Evolutionary conservation across 495 filamentous ascomycete genomes (phyloP).

Genomic region (Penicillium cinerascens): DNA sequence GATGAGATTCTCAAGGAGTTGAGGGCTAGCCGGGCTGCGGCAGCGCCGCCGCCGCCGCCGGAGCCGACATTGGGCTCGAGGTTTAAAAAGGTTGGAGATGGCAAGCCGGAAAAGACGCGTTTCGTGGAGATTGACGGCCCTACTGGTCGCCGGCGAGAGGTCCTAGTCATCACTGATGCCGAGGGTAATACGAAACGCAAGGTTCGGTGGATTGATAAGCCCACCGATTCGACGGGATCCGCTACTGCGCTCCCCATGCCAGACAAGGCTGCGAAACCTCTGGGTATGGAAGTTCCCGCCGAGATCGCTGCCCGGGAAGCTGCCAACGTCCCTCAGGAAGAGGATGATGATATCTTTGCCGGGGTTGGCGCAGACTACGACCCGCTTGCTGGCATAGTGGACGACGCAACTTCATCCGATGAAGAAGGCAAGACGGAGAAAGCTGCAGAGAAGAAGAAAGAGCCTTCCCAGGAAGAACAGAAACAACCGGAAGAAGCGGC

Average conservation of each 20-base stretch:
- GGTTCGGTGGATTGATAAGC: constrained; percentile 52
- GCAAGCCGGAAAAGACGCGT: constrained; percentile 55
- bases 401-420: constrained; percentile 46
- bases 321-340: constrained; percentile 36
- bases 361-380: constrained; percentile 85
- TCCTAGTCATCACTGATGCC: constrained; percentile 80
- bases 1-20: constrained; percentile 82
- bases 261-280: constrained; percentile 59
- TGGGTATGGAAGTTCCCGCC: constrained; percentile 78
- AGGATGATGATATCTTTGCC: constrained; percentile 76
- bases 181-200: constrained; percentile 88
- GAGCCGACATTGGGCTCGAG: constrained; percentile 63
- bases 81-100: constrained; percentile 76
- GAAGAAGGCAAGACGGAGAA: constrained; percentile 39
- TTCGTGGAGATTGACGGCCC: constrained; percentile 69
- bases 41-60: constrained; percentile 49
- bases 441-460: constrained; percentile 16
- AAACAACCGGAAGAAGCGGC: constrained; percentile 13
- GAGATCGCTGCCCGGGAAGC: constrained; percentile 32
- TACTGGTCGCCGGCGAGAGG: constrained; percentile 64
- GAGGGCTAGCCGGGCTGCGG: constrained; percentile 64
- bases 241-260: constrained; percentile 53
- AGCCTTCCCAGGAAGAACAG: constrained; percentile 9
- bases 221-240: constrained; percentile 35
- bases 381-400: constrained; percentile 70